Base-by-base conservation (phyloP, 441 rosid genomes). In the Iberis amara region DNA sequence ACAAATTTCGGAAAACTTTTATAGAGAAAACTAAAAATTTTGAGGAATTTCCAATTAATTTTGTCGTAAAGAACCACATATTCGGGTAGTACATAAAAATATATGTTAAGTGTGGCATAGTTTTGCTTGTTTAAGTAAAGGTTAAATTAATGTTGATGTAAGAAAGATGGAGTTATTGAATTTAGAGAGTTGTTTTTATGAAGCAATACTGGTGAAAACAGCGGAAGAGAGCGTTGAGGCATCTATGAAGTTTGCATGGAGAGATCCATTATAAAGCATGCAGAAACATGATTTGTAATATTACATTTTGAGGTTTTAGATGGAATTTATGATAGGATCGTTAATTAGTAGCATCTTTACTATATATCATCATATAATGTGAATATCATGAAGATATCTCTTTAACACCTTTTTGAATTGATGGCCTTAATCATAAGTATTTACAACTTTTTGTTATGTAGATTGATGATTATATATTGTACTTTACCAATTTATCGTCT, bases 181-280 rank as follows among this genome's bases (percentile, higher is more conserved):
- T 36, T 44, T 11, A 48, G 54, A 23, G 64, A 32, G 10, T 36
- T 52, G 11, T 46, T 12, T 42, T 59, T 14, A 21, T 59, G 55
- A 48, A 59, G 55, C 47, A 59, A 31, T 59, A 39, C 55, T 47
- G 64, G 55, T 59, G 55, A 59, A 48, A 39, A 47, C 18, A 59
- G 55, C 24, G 48, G 64, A 15, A 39, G 55, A 48, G 64, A 59
- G 64, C 55, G 24, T 59, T 47, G 64, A 48, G 18, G 40, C 43
- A 21, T 3, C 44, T 18, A 26, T 37, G 58, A 42, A 55, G 52
- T 39, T 48, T 11, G 23, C 39, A 49, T 27, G 63, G 35, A 56
- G 52, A 36, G 47, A 57, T 57, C 31, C 30, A 35, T 27, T 26
- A 21, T 3, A 14, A 33, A 4, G 4, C 30, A 3, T 26, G 30